Evolutionary conservation across 495 filamentous ascomycete species (phyloP), one percentile per base, ranked within the genome.

Genomic region (Corynascus novoguineensis): DNA sequence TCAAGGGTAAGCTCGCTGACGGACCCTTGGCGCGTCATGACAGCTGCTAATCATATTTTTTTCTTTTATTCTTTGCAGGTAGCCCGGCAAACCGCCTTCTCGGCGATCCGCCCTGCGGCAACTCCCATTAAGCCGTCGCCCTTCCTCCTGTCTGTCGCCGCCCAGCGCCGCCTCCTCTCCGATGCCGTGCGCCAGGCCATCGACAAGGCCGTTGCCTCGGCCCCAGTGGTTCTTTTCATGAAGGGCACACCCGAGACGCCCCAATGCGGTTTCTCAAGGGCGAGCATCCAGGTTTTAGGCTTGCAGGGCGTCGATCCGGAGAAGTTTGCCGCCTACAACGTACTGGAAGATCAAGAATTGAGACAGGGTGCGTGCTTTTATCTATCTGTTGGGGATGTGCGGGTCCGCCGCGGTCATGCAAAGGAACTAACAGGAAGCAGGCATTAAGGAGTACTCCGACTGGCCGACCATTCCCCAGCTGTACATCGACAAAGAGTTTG

Each of bases 391-490:
- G 17, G n/a, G 8, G 15, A n/a, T n/a, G n/a, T n/a, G n/a, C n/a
- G n/a, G n/a, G n/a, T n/a, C n/a, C n/a, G n/a, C n/a, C n/a, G 35
- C 35, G 12, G 35, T 15, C 9, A 41, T 5, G 37, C 2, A 41
- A 7, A 38, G 3, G 37, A n/a, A 48, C 49, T 60, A 31, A 60
- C 61, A 5, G 12, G 51, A 42, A 44, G 54, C 55, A 96, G 92
- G 95, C 40, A 92, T 98, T 72, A 98, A 98, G 70, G 92, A 98
- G 69, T 98, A 90, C 78, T 95, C 90, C 5, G 92, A 96, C 66
- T 98, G 93, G 93, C 93, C 93, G 9, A 98, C 93, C 22, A 97
- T 98, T 69, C 93, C 93, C 1, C 93, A 97, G 70, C 79, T 98
- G 29, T 98, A 97, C 72, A 77, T 98, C 48, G 81, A 93, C 50